Evolutionary conservation across 2,329 filamentous ascomycete genomes (phyloP).

Genomic region (Westerdykella aurantiaca): DNA sequence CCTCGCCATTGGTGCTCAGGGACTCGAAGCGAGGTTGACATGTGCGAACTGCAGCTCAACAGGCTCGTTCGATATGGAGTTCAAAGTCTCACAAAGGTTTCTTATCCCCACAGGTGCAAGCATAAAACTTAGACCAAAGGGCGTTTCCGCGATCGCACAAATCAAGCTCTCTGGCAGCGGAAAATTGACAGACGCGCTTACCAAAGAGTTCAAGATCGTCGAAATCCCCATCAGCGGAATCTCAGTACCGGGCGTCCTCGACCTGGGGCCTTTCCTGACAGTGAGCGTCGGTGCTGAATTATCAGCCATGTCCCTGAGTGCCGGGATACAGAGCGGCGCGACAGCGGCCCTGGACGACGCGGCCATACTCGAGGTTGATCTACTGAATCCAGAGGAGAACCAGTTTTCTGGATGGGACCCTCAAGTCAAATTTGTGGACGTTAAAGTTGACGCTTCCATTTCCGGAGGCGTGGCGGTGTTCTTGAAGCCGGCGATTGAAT

Average conservation of each 20-base stretch:
- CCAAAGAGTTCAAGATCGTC: conserved; percentile 10
- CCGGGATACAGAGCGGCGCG: conserved; percentile 8
- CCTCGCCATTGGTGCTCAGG: conserved; percentile 5
- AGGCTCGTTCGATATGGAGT: conserved; percentile 18
- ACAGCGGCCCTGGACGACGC: conserved; percentile 10
- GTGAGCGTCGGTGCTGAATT: conserved; percentile 13
- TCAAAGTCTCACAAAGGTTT: conserved; percentile 13
- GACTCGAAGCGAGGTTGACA: conserved; percentile 8
- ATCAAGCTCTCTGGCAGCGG: conserved; percentile 13
- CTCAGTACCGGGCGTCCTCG: conserved; percentile 15
- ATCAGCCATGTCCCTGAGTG: conserved; percentile 7
- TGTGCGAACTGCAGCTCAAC: conserved; percentile 16
- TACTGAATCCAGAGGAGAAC: conserved; percentile 13
- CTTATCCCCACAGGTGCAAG: conserved; percentile 14
- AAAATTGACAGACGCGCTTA: conserved; percentile 8
- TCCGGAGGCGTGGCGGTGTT: conserved; percentile 10
- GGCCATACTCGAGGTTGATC: conserved; percentile 12
- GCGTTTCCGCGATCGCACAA: conserved; percentile 13
- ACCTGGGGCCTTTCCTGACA: conserved; percentile 16
- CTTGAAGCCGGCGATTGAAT: conserved; percentile 10
- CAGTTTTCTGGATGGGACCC: conserved; percentile 16
- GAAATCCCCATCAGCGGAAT: conserved; percentile 13
- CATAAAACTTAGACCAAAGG: conserved; percentile 14
- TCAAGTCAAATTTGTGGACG: conserved; percentile 6
- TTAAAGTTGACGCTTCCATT: conserved; percentile 11